Conservation (phyloP, 164 flowering plant species). For the Aristolochia contorta region DNA sequence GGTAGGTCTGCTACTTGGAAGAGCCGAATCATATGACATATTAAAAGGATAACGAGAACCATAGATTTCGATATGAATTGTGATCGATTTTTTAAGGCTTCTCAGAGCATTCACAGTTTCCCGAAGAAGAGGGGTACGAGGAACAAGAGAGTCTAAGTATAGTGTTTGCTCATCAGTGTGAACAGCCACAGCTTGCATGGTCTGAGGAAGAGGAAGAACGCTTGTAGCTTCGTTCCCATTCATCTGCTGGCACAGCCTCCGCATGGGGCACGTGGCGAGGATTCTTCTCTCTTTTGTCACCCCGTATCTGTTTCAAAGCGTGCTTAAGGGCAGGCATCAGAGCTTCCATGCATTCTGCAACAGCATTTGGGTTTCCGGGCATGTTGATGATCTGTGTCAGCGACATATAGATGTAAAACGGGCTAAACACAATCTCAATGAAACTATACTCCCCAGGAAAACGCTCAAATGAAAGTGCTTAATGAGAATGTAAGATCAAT, state of each 20-base stretch:
- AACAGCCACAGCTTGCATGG: constrained; percentile 38
- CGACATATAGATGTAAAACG: neutral
- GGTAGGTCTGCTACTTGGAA: too few relatives aligned
- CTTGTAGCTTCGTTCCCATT: constrained; percentile 60
- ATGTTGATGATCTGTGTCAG: constrained; percentile 80
- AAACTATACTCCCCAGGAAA: neutral
- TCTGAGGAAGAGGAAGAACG: constrained; percentile 34
- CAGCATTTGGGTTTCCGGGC: constrained; percentile 99
- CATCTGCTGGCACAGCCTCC: constrained; percentile 28
- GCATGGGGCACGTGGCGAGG: constrained; percentile 87
- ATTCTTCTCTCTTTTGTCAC: constrained; percentile 93
- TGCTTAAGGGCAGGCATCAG: constrained; percentile 84
- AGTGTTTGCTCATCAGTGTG: constrained; percentile 22
- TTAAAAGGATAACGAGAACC: too few relatives aligned
- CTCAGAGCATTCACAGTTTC: too few relatives aligned
- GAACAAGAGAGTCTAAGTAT: too few relatives aligned
- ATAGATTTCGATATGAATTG: too few relatives aligned
- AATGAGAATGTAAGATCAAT: too few relatives aligned
- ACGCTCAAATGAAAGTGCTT: too few relatives aligned
- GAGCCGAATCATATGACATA: too few relatives aligned
- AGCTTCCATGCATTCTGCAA: constrained; percentile 85
- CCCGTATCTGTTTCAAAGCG: constrained; percentile 77
- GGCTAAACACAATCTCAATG: neutral
- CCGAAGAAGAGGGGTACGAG: too few relatives aligned
- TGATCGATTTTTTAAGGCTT: too few relatives aligned